Evolutionary conservation across 73 alveolate species (phyloP), one percentile per base, ranked within the genome.

Genomic region (Tetrahymena elliotti): DNA sequence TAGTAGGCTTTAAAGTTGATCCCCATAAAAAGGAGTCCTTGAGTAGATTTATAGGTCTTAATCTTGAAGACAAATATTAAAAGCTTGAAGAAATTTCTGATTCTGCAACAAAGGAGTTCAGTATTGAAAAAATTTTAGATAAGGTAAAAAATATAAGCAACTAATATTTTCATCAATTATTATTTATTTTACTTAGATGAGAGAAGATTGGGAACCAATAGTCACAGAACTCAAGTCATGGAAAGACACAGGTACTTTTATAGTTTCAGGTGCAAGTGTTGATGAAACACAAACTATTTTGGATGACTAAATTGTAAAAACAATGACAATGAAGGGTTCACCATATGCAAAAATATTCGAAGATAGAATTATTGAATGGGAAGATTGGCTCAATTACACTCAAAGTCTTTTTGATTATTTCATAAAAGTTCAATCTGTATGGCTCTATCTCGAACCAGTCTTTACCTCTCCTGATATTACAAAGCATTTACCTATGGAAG

Each of bases 371-470:
- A 97, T 96, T 84, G 97, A 97, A 95, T 99, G 99, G 99, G 99
- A 99, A 96, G 97, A 98, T 93, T 94, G 97, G 93, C 97, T 99
- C 95, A 93, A 96, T 15, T 96, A 97, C 95, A 96, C 98, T 10
- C 94, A 98, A 53, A 97, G 97, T 83, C 96, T 97, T 18, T 95
- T 99, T 53, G 99, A 98, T 68, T 99, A 98, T 93, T 99, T 99
- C 99, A 93, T 98, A 20, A 99, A 98, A 95, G 99, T 98, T 34
- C 98, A 99, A 96, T 97, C 98, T 83, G 98, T 97, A 84, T 99
- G 99, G 99, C 96, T 99, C 53, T 98, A 98, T 94, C 98, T 99
- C 53, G 99, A 98, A 94, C 99, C 99, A 52, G 99, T 99, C 34
- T 99, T 99, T 96, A 98, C 98, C 39, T 95, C 99, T 94, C 99